Evolutionary conservation across 257 asterid species (phyloP).

Genomic region (Solanum sejunctum): DNA sequence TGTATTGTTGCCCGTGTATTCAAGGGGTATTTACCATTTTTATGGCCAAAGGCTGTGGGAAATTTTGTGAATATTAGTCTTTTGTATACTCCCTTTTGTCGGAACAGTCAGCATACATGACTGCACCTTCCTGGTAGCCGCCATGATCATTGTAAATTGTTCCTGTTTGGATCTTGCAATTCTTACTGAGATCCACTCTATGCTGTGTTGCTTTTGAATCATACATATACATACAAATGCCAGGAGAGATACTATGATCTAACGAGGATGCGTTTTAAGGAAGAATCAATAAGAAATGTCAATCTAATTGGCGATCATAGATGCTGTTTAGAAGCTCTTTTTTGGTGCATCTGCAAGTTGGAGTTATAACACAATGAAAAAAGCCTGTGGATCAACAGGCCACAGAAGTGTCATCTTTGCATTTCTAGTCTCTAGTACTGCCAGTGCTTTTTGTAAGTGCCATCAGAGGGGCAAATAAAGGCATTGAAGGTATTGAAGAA

Average conservation of each 20-base stretch:
- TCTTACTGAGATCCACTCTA: not conserved
- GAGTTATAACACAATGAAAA: not conserved
- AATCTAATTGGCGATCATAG: not conserved
- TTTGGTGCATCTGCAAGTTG: not conserved
- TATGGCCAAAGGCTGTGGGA: slow-evolving; percentile 76
- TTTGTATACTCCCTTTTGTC: slow-evolving; percentile 15
- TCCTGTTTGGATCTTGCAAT: not conserved
- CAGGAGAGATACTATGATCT: not conserved
- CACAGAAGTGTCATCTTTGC: not conserved
- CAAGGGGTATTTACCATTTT: slow-evolving; percentile 36
- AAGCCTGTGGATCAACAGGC: not conserved
- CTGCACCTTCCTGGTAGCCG: not conserved
- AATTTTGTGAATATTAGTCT: slow-evolving; percentile 47
- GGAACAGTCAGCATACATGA: slow-evolving; percentile 10
- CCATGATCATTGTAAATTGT: slow-evolving; percentile 9
- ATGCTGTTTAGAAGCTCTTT: not conserved
- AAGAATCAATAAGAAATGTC: not conserved
- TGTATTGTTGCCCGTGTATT: slow-evolving; percentile 22
- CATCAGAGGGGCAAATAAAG: not conserved
- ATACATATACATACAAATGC: not conserved
- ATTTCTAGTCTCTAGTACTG: not conserved
- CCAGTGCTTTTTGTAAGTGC: not conserved
- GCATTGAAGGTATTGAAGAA: not conserved
- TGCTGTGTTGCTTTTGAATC: not conserved
- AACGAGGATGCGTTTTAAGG: not conserved